These are phyloP conservation scores for Penicillium sp. DNA, from an alignment of 2,329 filamentous ascomycete genomes.

Conservation along the genomic window DNA sequence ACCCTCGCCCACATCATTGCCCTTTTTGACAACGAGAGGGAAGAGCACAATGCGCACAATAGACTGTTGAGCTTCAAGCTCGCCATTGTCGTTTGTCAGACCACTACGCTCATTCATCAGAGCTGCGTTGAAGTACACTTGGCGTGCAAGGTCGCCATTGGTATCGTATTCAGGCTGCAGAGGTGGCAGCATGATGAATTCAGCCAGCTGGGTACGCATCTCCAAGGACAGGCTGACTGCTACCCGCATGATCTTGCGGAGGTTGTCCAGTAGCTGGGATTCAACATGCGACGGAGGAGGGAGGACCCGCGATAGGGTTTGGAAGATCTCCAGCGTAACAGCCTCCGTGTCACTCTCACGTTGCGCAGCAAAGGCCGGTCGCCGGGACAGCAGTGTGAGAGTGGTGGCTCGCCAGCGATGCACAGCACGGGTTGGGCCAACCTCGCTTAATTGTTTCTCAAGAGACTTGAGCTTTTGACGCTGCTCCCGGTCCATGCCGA, in stretches of 20 bases:
- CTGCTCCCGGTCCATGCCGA: conserved; percentile 97
- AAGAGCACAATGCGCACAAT: conserved; percentile 91
- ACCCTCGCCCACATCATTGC: conserved; percentile 79
- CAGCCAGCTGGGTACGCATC: conserved; percentile 94
- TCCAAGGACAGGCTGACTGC: conserved; percentile 90
- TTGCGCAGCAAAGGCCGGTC: conserved; percentile 76
- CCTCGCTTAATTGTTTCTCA: conserved; percentile 85
- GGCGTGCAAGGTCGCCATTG: conserved; percentile 82
- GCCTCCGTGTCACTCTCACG: conserved; percentile 89
- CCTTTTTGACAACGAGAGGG: conserved; percentile 93
- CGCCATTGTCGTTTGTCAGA: conserved; percentile 68
- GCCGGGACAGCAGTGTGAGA: conserved; percentile 78
- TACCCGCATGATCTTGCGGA: conserved; percentile 81
- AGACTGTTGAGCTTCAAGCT: conserved; percentile 71
- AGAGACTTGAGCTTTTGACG: conserved; percentile 94
- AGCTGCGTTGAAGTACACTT: conserved; percentile 85
- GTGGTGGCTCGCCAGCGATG: conserved; percentile 97
- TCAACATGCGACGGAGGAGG: conserved; percentile 81
- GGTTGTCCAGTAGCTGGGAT: conserved; percentile 74
- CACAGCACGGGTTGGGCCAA: conserved; percentile 83
- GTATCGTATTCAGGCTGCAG: conserved; percentile 92
- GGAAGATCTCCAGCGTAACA: conserved; percentile 87
- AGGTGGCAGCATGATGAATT: conserved; percentile 98
- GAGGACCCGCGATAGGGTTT: conserved; percentile 77
- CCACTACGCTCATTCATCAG: conserved; percentile 92